These are phyloP conservation scores for Sporothrix inflata DNA, from an alignment of 2,329 filamentous ascomycete species.

Conservation along the genomic window DNA sequence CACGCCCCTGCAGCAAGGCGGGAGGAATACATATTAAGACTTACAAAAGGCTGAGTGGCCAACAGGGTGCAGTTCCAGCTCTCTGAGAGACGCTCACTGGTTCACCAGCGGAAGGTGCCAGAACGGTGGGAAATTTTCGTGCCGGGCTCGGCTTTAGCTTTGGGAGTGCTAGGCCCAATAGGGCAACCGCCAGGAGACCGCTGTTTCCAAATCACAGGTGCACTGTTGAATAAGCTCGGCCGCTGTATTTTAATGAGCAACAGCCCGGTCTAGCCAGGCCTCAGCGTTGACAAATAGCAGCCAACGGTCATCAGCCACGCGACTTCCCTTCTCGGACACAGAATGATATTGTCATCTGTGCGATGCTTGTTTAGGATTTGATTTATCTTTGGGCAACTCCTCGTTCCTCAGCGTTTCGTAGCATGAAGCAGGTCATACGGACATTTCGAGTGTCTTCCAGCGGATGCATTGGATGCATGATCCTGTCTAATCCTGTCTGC, in stretches of 20 bases:
- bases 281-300: conserved; percentile 10
- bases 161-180: neutral
- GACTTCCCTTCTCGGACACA: neutral
- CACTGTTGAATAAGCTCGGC: neutral
- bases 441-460: neutral
- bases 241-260: conserved; percentile 5
- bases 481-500: neutral
- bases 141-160: neutral
- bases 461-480: neutral
- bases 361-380: neutral
- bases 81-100: neutral
- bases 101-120: neutral
- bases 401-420: neutral
- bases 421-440: neutral
- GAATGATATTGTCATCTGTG: neutral
- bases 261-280: neutral
- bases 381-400: neutral
- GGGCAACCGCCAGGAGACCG: neutral
- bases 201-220: conserved; percentile 14
- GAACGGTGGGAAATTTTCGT: conserved; percentile 9
- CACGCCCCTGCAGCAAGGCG: neutral
- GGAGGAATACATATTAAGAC: no score
- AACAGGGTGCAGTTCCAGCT: neutral
- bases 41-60: conserved; percentile 16
- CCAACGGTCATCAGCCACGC: neutral